Evolutionary conservation across 2,329 filamentous ascomycete species (phyloP).

Genomic region (Coleophoma eucalyptorum): DNA sequence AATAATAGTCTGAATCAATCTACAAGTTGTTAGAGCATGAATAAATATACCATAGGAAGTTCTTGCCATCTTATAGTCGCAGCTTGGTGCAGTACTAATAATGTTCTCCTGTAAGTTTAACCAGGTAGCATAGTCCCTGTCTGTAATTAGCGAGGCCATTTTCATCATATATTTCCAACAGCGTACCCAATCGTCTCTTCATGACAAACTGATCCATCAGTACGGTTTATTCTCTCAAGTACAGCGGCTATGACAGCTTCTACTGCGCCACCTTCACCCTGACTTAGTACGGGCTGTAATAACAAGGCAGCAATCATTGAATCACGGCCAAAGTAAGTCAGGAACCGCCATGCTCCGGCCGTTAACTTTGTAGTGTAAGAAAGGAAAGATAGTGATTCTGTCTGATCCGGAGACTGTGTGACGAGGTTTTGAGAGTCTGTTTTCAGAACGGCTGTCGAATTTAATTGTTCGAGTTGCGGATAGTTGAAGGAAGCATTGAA

Average conservation of each 20-base stretch:
- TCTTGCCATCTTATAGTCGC: conserved; percentile 51
- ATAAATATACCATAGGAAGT: background rate
- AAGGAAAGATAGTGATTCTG: conserved; percentile 55
- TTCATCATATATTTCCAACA: background rate
- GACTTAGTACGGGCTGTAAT: conserved; percentile 52
- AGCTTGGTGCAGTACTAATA: conserved; percentile 46
- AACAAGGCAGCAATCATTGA: conserved; percentile 59
- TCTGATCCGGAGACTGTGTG: conserved; percentile 38
- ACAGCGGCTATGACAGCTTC: conserved; percentile 60
- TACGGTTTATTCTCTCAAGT: conserved; percentile 55
- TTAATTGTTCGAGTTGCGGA: conserved; percentile 54
- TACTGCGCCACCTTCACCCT: conserved; percentile 48
- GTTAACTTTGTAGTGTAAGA: conserved; percentile 61
- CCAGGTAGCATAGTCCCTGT: conserved; percentile 58
- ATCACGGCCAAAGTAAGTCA: conserved; percentile 65
- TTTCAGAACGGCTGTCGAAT: conserved; percentile 44
- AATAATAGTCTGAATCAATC: conserved; percentile 60
- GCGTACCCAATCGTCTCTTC: conserved; percentile 56
- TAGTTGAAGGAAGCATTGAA: conserved; percentile 60
- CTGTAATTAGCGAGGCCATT: conserved; percentile 2
- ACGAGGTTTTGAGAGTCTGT: conserved; percentile 41
- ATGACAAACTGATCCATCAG: conserved; percentile 58
- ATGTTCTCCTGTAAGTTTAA: conserved; percentile 51
- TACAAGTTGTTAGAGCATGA: conserved; percentile 8
- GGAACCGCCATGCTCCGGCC: conserved; percentile 61